Conservation (phyloP, 169 alveolate species). For the Plasmodium blacklocki region DNA sequence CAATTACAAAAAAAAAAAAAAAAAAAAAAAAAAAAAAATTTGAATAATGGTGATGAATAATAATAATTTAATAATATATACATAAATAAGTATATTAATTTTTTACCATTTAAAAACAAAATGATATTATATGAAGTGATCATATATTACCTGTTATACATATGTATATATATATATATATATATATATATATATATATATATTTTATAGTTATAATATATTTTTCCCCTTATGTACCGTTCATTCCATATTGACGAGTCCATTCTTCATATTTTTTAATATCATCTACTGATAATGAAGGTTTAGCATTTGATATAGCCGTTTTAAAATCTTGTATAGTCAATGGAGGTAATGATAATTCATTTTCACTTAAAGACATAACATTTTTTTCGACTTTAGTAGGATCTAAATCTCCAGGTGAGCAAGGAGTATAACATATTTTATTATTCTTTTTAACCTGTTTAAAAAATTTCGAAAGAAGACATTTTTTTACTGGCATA, state of each 20-base stretch:
- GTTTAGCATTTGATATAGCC: constrained; percentile 64
- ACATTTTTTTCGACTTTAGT: constrained; percentile 83
- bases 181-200: too few relatives aligned
- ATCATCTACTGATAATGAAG: constrained; percentile 75
- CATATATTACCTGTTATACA: too few relatives aligned
- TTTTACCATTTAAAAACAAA: too few relatives aligned
- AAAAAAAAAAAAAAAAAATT: too few relatives aligned
- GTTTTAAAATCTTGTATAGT: constrained; percentile 75
- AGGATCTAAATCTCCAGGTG: constrained; percentile 86
- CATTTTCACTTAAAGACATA: constrained; percentile 86
- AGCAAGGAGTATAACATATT: constrained; percentile 85
- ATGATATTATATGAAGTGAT: too few relatives aligned
- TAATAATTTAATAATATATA: too few relatives aligned
- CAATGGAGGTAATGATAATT: constrained; percentile 85
- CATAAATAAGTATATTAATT: too few relatives aligned
- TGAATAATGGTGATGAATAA: too few relatives aligned
- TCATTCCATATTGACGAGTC: constrained; percentile 85
- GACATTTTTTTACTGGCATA: constrained; percentile 83
- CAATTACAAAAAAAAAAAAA: too few relatives aligned
- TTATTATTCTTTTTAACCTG: constrained; percentile 70
- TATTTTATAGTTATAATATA: too few relatives aligned
- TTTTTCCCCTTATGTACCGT: constrained; percentile 52
- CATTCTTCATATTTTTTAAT: constrained; percentile 82
- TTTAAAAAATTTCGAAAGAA: constrained; percentile 79
- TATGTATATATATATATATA: too few relatives aligned